Percentiles rank a stretch among this genome's conserved stretches.
phyloP scores from a whole-genome alignment of 2,329 filamentous ascomycete genomes.

The Paecilomyces niveus region DNA sequence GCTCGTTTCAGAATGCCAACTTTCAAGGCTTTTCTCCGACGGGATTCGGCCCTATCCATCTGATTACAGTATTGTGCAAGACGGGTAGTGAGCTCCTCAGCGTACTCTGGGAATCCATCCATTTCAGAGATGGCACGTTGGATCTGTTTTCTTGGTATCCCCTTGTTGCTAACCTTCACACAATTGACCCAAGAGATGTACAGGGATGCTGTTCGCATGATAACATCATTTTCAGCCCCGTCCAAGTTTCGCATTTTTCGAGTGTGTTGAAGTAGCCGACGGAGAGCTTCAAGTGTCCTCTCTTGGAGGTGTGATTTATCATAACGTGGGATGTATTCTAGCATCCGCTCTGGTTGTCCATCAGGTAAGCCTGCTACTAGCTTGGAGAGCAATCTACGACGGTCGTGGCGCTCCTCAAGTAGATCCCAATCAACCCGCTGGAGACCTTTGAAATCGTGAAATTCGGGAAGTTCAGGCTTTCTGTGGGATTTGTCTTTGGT shows the following conservation, averaged over 20 bases:
- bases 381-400: conserved; percentile 26
- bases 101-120: conserved; percentile 21
- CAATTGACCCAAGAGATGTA: conserved; percentile 28
- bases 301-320: conserved; percentile 5
- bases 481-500: background rate
- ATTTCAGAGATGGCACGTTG: conserved; percentile 16
- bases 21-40: background rate
- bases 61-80: conserved; percentile 11
- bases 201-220: conserved; percentile 19
- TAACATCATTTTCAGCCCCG: conserved; percentile 3
- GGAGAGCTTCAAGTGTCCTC: conserved; percentile 10
- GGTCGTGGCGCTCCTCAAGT: conserved; percentile 32
- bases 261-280: conserved; percentile 6
- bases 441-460: conserved; percentile 21
- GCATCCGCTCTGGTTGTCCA: conserved; percentile 13
- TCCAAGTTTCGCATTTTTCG: conserved; percentile 5
- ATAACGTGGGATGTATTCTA: conserved; percentile 9
- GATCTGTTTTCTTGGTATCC: conserved; percentile 14
- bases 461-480: conserved; percentile 7
- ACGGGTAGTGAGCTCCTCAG: conserved; percentile 18
- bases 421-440: conserved; percentile 24
- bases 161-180: conserved; percentile 10
- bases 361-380: conserved; percentile 13
- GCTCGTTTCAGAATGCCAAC: background rate
- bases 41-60: conserved; percentile 4